A percentile compares a stretch with the other conserved stretches of the same genome.
These are phyloP conservation scores for Diaporthe capsici DNA, from an alignment of 2,329 filamentous ascomycete genomes.

Conservation along the genomic window DNA sequence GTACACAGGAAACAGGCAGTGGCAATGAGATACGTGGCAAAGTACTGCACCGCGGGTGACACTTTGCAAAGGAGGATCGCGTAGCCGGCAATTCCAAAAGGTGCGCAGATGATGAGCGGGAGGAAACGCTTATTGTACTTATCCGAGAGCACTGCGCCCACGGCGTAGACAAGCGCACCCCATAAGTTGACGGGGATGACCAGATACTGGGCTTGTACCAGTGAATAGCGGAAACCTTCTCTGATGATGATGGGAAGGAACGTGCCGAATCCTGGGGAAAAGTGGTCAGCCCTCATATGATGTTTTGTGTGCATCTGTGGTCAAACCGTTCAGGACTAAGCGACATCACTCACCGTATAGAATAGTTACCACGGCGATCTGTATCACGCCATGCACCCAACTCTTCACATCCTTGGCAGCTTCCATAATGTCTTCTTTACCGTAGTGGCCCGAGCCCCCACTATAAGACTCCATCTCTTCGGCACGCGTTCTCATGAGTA, in stretches of 20 bases:
- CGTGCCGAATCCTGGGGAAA: constrained; percentile 52
- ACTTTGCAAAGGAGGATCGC: constrained; percentile 46
- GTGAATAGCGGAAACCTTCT: constrained; percentile 55
- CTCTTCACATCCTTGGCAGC: constrained; percentile 47
- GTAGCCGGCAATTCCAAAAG: constrained; percentile 48
- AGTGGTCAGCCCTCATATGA: background rate
- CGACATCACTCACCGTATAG: constrained; percentile 47
- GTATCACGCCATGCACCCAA: constrained; percentile 50
- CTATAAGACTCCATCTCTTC: constrained; percentile 15
- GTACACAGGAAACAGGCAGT: constrained; percentile 47
- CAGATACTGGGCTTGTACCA: constrained; percentile 55
- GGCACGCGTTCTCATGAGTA: constrained; percentile 1
- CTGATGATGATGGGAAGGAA: constrained; percentile 59
- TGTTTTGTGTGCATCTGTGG: background rate
- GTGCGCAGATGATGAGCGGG: constrained; percentile 50
- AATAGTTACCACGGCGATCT: constrained; percentile 56
- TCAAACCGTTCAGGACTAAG: background rate
- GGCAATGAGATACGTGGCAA: constrained; percentile 48
- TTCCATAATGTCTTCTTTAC: constrained; percentile 43
- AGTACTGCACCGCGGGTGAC: constrained; percentile 45
- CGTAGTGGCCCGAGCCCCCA: constrained; percentile 10
- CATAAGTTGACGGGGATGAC: constrained; percentile 58
- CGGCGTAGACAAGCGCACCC: constrained; percentile 55
- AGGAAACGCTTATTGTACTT: constrained; percentile 54
- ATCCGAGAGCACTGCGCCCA: constrained; percentile 56